These are phyloP conservation scores for Oemleria cerasiformis DNA, from an alignment of 306 rosid species.

Conservation along the genomic window DNA sequence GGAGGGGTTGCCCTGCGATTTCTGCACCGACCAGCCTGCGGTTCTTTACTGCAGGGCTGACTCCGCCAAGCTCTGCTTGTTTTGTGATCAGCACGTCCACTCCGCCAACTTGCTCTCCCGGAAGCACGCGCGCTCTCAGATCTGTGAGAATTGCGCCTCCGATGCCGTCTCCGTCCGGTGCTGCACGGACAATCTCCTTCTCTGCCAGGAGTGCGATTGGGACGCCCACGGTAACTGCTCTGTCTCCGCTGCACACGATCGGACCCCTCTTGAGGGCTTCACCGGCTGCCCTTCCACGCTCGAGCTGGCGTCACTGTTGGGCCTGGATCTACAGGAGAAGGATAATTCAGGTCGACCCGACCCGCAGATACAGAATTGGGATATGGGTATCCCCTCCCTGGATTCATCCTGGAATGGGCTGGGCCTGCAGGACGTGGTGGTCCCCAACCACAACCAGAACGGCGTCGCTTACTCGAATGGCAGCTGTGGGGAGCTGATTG, in stretches of 20 bases:
- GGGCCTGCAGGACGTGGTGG: conserved; percentile 40
- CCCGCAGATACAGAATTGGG: conserved; percentile 19
- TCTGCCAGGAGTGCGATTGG: conserved; percentile 63
- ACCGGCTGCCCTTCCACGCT: conserved; percentile 56
- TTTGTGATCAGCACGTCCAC: conserved; percentile 70
- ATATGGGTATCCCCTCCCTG: conserved; percentile 17
- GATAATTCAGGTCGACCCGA: neutral
- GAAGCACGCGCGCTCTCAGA: conserved; percentile 59
- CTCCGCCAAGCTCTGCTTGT: conserved; percentile 66
- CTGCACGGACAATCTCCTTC: conserved; percentile 55
- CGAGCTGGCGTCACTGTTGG: conserved; percentile 55
- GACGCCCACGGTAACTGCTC: conserved; percentile 53
- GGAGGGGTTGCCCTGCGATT: conserved; percentile 51
- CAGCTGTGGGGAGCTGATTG: neutral
- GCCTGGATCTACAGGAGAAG: conserved; percentile 40
- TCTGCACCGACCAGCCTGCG: conserved; percentile 48
- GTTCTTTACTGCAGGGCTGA: conserved; percentile 66
- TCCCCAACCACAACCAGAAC: conserved; percentile 39
- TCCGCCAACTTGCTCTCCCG: conserved; percentile 56
- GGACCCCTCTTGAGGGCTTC: conserved; percentile 44
- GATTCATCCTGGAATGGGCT: conserved; percentile 29
- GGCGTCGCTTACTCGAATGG: conserved; percentile 9
- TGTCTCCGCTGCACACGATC: conserved; percentile 43
- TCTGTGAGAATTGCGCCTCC: conserved; percentile 61
- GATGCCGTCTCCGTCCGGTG: conserved; percentile 56